Evolutionary conservation across 2,329 filamentous ascomycete species (phyloP), one percentile per base, ranked within the genome.

Genomic region (Fusarium buxicola): DNA sequence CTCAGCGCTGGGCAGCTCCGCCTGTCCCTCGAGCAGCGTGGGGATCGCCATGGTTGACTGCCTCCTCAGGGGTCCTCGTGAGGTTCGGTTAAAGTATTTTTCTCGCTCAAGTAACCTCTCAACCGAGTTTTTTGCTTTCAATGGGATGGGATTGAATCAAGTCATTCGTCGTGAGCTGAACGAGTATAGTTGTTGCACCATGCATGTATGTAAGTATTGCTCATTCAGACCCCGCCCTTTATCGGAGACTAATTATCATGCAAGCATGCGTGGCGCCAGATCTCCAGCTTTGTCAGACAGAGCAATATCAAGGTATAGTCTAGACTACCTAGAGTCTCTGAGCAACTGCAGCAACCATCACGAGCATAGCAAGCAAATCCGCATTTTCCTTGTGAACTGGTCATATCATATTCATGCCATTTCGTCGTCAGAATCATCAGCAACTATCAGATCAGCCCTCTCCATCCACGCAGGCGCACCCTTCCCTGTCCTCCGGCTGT

Each of bases 1-100:
- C 34, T 84, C 79, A 4, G 80, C 75, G 3, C 84, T 85, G 3
- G 90, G 90, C 16, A 92, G 80, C 44, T 81, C 83, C 1, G 84
- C 76, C 65, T 82, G 80, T 47, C 73, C 73, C 12, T 75, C 66
- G 25, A 64, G 68, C 7, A 75, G 56, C 15, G 63, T 69, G 4
- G 63, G 56, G 50, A 66, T 68, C 3, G 76, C 72, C 77, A 79
- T 79, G 47, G 11, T 60, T 24, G 21, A 21, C 21, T 21, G 21
- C 21, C 4, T 21, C 21, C 4, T 21, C 21, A 21, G n/a, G n/a
- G n/a, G n/a, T n/a, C n/a, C n/a, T n/a, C n/a, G n/a, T n/a, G n/a
- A n/a, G n/a, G n/a, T n/a, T n/a, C n/a, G n/a, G n/a, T n/a, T n/a
- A n/a, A n/a, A 21, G 21, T 21, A 21, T 21, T 21, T 6, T 21